A percentile compares a stretch with the other conserved stretches of the same genome.
These are phyloP conservation scores for Aspergillus floridensis DNA, from an alignment of 2,329 filamentous ascomycete species.

Conservation along the genomic window DNA sequence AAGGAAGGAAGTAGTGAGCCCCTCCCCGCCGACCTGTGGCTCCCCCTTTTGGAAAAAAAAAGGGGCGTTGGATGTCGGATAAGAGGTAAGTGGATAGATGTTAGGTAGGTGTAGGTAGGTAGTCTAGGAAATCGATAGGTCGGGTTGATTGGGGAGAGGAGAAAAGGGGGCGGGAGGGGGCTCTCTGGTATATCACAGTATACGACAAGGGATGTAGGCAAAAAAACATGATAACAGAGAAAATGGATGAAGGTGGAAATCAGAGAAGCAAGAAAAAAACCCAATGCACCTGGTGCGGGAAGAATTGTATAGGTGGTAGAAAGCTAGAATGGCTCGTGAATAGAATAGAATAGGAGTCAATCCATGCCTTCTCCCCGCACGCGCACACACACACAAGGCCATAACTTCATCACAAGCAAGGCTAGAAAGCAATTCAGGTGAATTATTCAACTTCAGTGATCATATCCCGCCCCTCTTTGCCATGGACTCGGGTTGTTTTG, in stretches of 20 bases:
- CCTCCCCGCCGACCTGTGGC: too few species aligned
- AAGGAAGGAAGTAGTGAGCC: too few species aligned
- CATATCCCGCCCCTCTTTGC: constrained; percentile 65
- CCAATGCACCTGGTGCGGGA: constrained; percentile 8
- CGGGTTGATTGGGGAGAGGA: neutral
- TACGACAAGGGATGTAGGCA: constrained; percentile 14
- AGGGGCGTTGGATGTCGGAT: constrained; percentile 18
- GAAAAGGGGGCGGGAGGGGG: constrained; percentile 11
- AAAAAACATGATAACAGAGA: constrained; percentile 16
- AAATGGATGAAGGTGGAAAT: constrained; percentile 9
- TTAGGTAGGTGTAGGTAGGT: neutral
- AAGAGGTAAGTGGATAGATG: constrained; percentile 3
- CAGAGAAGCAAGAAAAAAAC: constrained; percentile 5
- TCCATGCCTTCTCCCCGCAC: constrained; percentile 16
- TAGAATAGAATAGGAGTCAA: constrained; percentile 26
- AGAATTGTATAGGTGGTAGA: constrained; percentile 20
- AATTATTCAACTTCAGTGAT: constrained; percentile 45
- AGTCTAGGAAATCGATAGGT: neutral
- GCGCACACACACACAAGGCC: constrained; percentile 29
- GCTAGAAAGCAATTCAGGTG: constrained; percentile 22
- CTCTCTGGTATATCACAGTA: constrained; percentile 25
- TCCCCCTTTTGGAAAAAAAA: constrained; percentile 7
- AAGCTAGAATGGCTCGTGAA: constrained; percentile 16
- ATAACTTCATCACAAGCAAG: constrained; percentile 40
- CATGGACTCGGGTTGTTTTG: constrained; percentile 60